phyloP scores from a whole-genome alignment of 2,329 filamentous ascomycete genomes.

The Rasamsonia emersonii region DNA sequence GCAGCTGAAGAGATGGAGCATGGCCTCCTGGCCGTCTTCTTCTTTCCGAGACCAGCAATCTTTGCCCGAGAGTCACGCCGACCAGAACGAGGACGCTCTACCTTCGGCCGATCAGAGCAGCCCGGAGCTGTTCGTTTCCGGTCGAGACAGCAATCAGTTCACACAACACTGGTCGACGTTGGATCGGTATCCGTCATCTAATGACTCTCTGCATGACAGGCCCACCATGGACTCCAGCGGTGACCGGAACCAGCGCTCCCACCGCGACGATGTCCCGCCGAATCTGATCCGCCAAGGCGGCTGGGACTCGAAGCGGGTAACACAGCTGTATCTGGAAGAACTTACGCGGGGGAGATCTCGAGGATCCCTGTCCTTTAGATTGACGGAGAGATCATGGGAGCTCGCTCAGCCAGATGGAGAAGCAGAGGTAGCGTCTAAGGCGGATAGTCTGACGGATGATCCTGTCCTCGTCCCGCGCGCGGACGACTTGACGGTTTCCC shows the following conservation, averaged over 20 bases:
- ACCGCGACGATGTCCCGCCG: slow-evolving; percentile 39
- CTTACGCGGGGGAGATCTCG: slow-evolving; percentile 28
- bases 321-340: slow-evolving; percentile 47
- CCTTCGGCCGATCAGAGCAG: slow-evolving; percentile 11
- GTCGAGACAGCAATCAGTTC: no score
- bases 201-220: slow-evolving; percentile 15
- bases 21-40: slow-evolving; percentile 38
- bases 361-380: slow-evolving; percentile 12
- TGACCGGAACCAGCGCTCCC: slow-evolving; percentile 30
- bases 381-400: slow-evolving; percentile 15
- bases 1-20: slow-evolving; percentile 32
- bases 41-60: slow-evolving; percentile 26
- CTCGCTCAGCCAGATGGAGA: slow-evolving; percentile 10
- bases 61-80: slow-evolving; percentile 25
- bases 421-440: slow-evolving; percentile 11
- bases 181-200: slow-evolving; percentile 2
- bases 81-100: slow-evolving; percentile 28
- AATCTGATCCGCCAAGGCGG: slow-evolving; percentile 45
- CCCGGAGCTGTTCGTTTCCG: no score
- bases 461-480: slow-evolving; percentile 24
- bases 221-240: slow-evolving; percentile 34
- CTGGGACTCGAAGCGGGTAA: slow-evolving; percentile 48
- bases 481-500: slow-evolving; percentile 20
- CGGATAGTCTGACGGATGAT: slow-evolving; percentile 26
- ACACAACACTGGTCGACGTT: no score